Conservation (phyloP, 257 asterid genomes). For the Avicennia marina region DNA sequence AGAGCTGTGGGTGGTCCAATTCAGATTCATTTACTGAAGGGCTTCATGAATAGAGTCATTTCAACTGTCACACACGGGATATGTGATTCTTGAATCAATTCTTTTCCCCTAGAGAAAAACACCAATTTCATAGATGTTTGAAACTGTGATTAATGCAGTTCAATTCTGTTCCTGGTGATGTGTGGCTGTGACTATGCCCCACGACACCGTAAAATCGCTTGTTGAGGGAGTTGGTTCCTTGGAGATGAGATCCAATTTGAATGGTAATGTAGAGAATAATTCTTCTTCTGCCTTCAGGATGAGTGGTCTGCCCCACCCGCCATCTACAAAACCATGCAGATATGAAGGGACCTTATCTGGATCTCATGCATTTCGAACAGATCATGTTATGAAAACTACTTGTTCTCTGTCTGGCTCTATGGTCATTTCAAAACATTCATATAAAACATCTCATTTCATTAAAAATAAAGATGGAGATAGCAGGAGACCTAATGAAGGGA, state of each 20-base stretch:
- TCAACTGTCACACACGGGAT: background rate
- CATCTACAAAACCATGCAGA: slow-evolving; percentile 33
- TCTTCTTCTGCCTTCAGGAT: slow-evolving; percentile 30
- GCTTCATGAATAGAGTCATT: background rate
- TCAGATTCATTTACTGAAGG: background rate
- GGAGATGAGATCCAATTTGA: slow-evolving; percentile 39
- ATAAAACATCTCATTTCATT: slow-evolving; percentile 28
- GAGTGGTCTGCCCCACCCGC: slow-evolving; percentile 54
- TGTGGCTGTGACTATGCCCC: slow-evolving; percentile 36
- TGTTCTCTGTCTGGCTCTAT: slow-evolving; percentile 28
- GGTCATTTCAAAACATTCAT: slow-evolving; percentile 34
- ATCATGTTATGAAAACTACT: slow-evolving; percentile 29
- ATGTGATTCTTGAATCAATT: slow-evolving; percentile 9
- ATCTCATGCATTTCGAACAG: slow-evolving; percentile 26
- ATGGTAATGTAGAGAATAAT: slow-evolving; percentile 27
- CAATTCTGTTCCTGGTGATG: slow-evolving; percentile 19
- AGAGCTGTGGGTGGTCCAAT: background rate
- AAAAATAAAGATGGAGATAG: slow-evolving; percentile 15
- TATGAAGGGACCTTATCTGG: slow-evolving; percentile 40
- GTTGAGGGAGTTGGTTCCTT: slow-evolving; percentile 58
- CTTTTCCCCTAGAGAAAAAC: background rate
- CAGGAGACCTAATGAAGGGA: slow-evolving; percentile 18
- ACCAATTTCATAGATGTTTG: background rate
- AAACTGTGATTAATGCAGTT: slow-evolving; percentile 13
- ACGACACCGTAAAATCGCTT: slow-evolving; percentile 51